Conservation (phyloP, 805 yeast species). For the Spathaspora gorwiae region DNA sequence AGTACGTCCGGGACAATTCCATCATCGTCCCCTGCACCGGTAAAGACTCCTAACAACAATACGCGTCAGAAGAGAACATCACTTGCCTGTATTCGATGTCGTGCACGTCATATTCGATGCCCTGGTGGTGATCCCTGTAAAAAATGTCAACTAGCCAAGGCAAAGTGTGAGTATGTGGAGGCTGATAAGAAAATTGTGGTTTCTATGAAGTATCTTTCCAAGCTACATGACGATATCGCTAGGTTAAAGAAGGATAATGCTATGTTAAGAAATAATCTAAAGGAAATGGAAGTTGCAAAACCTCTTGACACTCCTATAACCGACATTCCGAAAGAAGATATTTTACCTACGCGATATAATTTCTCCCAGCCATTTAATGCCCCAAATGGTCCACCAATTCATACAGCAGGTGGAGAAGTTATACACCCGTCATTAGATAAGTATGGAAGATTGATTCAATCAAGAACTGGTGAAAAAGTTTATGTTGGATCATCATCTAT, state of each 20-base stretch:
- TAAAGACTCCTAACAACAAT: background rate
- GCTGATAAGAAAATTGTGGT: conserved; percentile 71
- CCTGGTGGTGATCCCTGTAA: conserved; percentile 75
- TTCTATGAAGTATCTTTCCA: conserved; percentile 63
- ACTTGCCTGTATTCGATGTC: conserved; percentile 60
- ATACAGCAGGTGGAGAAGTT: conserved; percentile 35
- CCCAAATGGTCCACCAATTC: background rate
- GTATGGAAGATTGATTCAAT: conserved; percentile 66
- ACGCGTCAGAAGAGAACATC: conserved; percentile 26
- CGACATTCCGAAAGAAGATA: background rate
- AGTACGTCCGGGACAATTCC: conserved; percentile 1
- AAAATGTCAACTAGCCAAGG: conserved; percentile 52
- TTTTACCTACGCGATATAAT: background rate
- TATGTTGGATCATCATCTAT: conserved; percentile 80
- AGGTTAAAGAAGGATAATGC: conserved; percentile 64
- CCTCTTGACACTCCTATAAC: background rate
- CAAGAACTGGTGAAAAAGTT: conserved; percentile 69
- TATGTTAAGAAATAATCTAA: conserved; percentile 42
- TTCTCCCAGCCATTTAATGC: background rate
- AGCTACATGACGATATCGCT: conserved; percentile 64
- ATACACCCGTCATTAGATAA: conserved; percentile 69
- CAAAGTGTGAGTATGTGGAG: conserved; percentile 65
- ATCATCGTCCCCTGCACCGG: background rate
- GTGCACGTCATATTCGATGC: conserved; percentile 69
- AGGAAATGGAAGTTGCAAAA: conserved; percentile 19